Base-by-base conservation (phyloP, 2,329 filamentous ascomycete genomes). In the Trichoderma afroharzianum region DNA sequence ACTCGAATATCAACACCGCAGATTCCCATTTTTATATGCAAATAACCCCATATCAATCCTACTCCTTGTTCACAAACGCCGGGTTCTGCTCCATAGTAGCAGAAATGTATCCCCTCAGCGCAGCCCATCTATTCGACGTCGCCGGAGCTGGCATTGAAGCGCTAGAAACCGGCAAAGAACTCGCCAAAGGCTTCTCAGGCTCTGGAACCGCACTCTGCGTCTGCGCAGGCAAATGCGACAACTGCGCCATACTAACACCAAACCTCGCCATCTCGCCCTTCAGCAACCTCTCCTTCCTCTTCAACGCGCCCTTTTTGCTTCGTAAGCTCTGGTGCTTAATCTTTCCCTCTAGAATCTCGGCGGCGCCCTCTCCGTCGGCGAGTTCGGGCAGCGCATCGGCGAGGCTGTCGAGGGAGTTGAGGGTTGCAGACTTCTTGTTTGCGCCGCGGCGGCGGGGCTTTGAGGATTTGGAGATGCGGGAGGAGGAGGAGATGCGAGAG, bases 51-150 rank as follows among this genome's bases (percentile, higher is more conserved):
- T 58, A 30, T 11, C 14, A 6, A 36, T 14, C 9, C 73, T 50
- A 81, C 7, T 72, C 74, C 70, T 80, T 78, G 24, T 71, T 75
- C 24, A 73, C 71, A 76, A 97, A 97, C 3, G 92, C 93, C 15
- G 92, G 89, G 76, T 95, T 95, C 81, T 93, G 92, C 82, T 97
- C 93, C 90, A 97, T 93, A 1, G 93, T 98, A 55, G 91, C 87
- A 2, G 93, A 91, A 66, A 98, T 97, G 78, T 95, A 97, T 11
- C 86, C 90, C 76, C 95, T 89, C 80, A 98, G 80, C 18, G 94
- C 93, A 33, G 92, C 92, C 92, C 94, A 98, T 70, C 92, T 85
- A 76, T 86, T 89, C 11, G 87, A 83, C 18, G 86, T 89, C 12
- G 82, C 79, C 8, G 73, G 71, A 18, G 71, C 69, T 6, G 68